Evolutionary conservation across 2,329 filamentous ascomycete species (phyloP).

Genomic region (Colletotrichum abscissum): DNA sequence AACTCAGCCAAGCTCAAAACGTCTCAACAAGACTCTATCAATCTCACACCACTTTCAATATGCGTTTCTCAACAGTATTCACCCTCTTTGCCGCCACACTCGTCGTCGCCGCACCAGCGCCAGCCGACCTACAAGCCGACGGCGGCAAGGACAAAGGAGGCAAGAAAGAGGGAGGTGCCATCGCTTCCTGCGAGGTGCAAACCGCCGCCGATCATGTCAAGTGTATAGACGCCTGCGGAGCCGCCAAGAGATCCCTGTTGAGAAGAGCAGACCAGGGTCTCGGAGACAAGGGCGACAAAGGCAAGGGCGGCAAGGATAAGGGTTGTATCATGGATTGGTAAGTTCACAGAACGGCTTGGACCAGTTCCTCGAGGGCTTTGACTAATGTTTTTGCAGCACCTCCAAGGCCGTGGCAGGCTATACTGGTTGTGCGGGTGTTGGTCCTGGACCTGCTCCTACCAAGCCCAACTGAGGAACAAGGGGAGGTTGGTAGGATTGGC

Average conservation of each 20-base stretch:
- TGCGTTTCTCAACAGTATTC: not conserved
- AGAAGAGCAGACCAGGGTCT: not conserved
- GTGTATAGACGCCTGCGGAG: not conserved
- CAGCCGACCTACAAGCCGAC: not conserved
- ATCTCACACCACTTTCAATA: not conserved
- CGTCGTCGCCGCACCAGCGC: not conserved
- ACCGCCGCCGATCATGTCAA: not conserved
- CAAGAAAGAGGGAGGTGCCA: not conserved
- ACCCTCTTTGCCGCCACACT: not conserved
- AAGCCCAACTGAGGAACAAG: not conserved
- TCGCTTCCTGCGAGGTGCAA: not conserved
- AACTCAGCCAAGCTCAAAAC: no score
- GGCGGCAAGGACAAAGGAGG: not conserved
- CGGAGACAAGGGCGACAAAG: not conserved
- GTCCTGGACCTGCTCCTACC: not conserved
- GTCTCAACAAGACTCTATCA: no score
- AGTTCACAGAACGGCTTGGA: not conserved
- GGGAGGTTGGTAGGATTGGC: rapidly evolving
- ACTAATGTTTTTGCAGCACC: not conserved
- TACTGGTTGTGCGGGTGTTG: not conserved
- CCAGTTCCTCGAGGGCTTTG: no score
- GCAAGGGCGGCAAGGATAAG: not conserved
- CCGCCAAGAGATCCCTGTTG: not conserved
- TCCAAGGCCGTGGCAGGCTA: not conserved
- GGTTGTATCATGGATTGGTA: not conserved